phyloP scores from a whole-genome alignment of 345 rosid genomes.

The Viola odorata region DNA sequence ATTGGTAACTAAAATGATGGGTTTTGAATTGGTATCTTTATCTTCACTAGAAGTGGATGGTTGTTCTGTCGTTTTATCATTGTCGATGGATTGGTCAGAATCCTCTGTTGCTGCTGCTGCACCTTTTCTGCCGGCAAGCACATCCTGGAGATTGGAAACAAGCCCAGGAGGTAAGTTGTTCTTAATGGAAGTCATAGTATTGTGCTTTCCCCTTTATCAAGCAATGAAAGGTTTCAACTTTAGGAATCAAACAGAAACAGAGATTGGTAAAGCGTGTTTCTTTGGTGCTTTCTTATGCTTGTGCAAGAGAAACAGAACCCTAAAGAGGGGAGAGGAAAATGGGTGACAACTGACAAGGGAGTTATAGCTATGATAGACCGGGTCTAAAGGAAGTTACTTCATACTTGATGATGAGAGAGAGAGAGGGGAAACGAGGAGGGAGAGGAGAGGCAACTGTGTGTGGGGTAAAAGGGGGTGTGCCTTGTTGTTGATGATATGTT shows the following conservation, averaged over 20 bases:
- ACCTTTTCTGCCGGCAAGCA: slow-evolving; percentile 51
- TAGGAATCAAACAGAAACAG: background rate
- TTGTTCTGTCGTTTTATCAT: slow-evolving; percentile 29
- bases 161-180: slow-evolving; percentile 73
- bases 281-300: background rate
- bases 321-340: slow-evolving; percentile 1
- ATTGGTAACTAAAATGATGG: slow-evolving; percentile 75
- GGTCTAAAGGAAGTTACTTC: slow-evolving; percentile 22
- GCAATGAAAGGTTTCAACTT: background rate
- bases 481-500: too few relatives aligned
- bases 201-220: background rate
- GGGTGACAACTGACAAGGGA: background rate
- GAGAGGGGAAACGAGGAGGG: background rate
- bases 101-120: slow-evolving; percentile 10
- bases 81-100: background rate
- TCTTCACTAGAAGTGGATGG: slow-evolving; percentile 52
- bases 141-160: slow-evolving; percentile 82
- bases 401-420: background rate
- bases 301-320: slow-evolving; percentile 27
- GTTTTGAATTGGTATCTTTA: slow-evolving; percentile 39
- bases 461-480: too few relatives aligned
- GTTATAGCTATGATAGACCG: slow-evolving; percentile 21
- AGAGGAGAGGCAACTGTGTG: slow-evolving; percentile 1
- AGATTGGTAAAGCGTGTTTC: background rate
- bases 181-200: slow-evolving; percentile 42